Conservation (phyloP, 1,284 basidiomycete species). For the Inonotus obliquus region DNA sequence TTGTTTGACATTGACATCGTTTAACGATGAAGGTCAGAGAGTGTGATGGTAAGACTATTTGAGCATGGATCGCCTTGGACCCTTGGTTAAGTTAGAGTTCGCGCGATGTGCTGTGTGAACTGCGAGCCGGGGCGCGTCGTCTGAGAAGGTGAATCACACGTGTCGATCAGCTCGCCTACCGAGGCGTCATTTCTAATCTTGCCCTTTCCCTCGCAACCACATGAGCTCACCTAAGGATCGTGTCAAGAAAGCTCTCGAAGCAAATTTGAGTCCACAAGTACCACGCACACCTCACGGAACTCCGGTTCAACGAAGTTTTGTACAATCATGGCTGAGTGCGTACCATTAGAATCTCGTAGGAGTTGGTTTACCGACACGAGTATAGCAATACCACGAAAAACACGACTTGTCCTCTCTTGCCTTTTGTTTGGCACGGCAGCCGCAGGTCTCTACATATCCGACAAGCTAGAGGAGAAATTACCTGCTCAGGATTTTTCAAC, state of each 20-base stretch:
- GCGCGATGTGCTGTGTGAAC: neutral
- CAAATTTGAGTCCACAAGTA: constrained; percentile 12
- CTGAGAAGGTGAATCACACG: neutral
- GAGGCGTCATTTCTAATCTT: neutral
- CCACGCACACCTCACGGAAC: neutral
- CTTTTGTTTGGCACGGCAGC: constrained; percentile 16
- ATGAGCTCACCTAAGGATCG: constrained; percentile 10
- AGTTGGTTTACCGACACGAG: neutral
- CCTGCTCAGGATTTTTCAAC: neutral
- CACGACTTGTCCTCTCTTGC: constrained; percentile 16
- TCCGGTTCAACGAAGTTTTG: constrained; percentile 10
- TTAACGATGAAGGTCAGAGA: neutral
- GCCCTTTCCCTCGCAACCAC: neutral
- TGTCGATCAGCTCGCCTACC: neutral
- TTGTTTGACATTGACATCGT: neutral
- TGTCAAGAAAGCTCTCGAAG: constrained; percentile 7
- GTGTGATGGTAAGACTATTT: neutral
- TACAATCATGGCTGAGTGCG: constrained; percentile 17
- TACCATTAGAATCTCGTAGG: neutral
- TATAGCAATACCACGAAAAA: constrained; percentile 15
- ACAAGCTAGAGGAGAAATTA: constrained; percentile 16
- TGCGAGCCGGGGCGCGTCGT: neutral
- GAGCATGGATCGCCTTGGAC: neutral
- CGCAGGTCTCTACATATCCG: constrained; percentile 11
- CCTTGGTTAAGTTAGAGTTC: neutral